Base-by-base conservation (phyloP, 1,284 basidiomycete genomes). In the Pholiota adiposa region DNA sequence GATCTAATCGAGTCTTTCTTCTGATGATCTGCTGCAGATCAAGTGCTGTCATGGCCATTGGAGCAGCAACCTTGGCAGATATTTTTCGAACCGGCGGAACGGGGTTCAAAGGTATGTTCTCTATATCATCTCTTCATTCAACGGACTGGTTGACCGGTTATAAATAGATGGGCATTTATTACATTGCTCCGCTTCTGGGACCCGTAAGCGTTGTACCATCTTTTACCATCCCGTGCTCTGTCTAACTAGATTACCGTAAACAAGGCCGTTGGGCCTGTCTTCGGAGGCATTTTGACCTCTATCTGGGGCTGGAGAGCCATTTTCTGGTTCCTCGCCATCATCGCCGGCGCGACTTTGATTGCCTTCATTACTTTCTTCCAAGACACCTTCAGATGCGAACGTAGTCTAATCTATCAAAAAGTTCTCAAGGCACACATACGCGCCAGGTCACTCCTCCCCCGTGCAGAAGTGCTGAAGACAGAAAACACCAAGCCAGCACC, bases 321-420 rank as follows among this genome's bases (percentile, higher is more conserved):
- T 0, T 93, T 96, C 72, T 96, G 91, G 82, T 93, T 95, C 71
- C 81, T 94, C 23, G 78, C 84, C 1, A 87, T 87, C 46, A 81
- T 89, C 55, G 85, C 84, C 6, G 84, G 83, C 4, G 53, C 81
- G 40, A 84, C 83, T 63, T 77, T 85, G 52, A 50, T 84, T 50
- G 75, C 81, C n/a, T 93, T 93, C 73, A 59, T 87, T 55, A 72
- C 89, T 56, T 84, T 88, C 62, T 89, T 94, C 77, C 86, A 85
- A 55, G 94, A 96, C 67, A 94, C 93, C 0, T 96, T 92, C 77
- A 83, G 94, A 12, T 78, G 81, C 57, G 92, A 95, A 70, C 86
- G 94, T 25, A 93, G 91, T 62, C 73, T 89, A 38, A 83, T 86
- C 5, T 96, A 94, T 70, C 91, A 92, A 69, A 79, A 77, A 50